phyloP scores from a whole-genome alignment of 2,329 filamentous ascomycete species.

The Scedosporium minutisporum region DNA sequence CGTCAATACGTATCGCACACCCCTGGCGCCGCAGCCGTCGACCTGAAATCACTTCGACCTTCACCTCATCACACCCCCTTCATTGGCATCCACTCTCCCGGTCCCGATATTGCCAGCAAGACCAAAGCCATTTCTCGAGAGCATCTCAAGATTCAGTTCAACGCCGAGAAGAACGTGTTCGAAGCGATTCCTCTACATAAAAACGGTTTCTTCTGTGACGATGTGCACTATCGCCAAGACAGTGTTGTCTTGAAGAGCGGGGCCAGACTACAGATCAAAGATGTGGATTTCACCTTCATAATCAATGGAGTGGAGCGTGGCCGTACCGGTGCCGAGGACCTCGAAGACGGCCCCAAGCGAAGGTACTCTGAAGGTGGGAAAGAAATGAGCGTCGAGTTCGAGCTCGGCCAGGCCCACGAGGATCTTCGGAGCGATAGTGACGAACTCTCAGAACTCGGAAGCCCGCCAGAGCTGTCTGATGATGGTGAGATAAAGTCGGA shows the following conservation, averaged over 20 bases:
- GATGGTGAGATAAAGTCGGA: constrained; percentile 17
- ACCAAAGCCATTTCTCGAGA: constrained; percentile 66
- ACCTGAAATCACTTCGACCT: constrained; percentile 49
- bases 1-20: constrained; percentile 52
- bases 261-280: constrained; percentile 61
- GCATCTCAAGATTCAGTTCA: constrained; percentile 65
- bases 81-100: constrained; percentile 63
- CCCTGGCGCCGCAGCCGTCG: constrained; percentile 47
- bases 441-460: constrained; percentile 35
- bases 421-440: constrained; percentile 48
- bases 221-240: constrained; percentile 44
- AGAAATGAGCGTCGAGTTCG: constrained; percentile 67
- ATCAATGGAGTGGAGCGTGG: constrained; percentile 55
- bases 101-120: constrained; percentile 47
- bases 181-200: constrained; percentile 51
- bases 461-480: constrained; percentile 30
- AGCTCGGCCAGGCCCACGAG: constrained; percentile 48
- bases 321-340: constrained; percentile 47
- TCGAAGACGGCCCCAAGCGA: constrained; percentile 38
- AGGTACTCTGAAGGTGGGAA: constrained; percentile 49
- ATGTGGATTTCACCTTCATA: constrained; percentile 57
- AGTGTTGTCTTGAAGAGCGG: constrained; percentile 52
- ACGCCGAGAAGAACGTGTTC: constrained; percentile 51
- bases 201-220: constrained; percentile 63
- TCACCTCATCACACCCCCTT: constrained; percentile 54